phyloP scores from a whole-genome alignment of 2,329 filamentous ascomycete genomes.

The Phoma sp. region DNA sequence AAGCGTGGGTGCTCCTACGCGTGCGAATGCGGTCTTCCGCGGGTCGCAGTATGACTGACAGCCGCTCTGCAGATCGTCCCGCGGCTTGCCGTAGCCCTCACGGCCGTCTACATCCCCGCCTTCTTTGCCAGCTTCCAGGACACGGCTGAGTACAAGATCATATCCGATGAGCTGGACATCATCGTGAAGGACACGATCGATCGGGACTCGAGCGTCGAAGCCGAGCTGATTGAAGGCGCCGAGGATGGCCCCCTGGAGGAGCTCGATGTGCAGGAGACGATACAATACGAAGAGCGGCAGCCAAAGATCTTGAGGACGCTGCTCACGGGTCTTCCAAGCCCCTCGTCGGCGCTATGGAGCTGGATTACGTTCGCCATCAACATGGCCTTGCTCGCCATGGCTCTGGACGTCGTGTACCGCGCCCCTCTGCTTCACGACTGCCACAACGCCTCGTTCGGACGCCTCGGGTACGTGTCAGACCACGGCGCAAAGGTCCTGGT shows the following conservation, averaged over 20 bases:
- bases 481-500: conserved; percentile 81
- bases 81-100: conserved; percentile 64
- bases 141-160: conserved; percentile 64
- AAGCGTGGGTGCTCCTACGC: conserved; percentile 30
- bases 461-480: conserved; percentile 86
- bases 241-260: conserved; percentile 49
- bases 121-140: conserved; percentile 67
- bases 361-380: conserved; percentile 76
- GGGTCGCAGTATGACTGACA: background rate
- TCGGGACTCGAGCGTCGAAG: conserved; percentile 40
- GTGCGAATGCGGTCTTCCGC: no score
- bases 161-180: conserved; percentile 65
- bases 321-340: conserved; percentile 77
- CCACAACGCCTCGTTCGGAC: conserved; percentile 81
- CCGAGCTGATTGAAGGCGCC: conserved; percentile 51
- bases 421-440: conserved; percentile 73
- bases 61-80: conserved; percentile 46
- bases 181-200: conserved; percentile 52
- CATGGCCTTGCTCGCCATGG: conserved; percentile 69
- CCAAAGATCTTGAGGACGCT: conserved; percentile 69
- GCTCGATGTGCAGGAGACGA: conserved; percentile 69
- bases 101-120: conserved; percentile 70
- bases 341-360: conserved; percentile 71
- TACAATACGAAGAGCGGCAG: conserved; percentile 65
- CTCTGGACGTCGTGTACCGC: conserved; percentile 79